Percentiles rank a stretch among this genome's conserved stretches.
Conservation (phyloP, 192 early-diverging fungal genomes). For the Cladochytrium replicatum region DNA sequence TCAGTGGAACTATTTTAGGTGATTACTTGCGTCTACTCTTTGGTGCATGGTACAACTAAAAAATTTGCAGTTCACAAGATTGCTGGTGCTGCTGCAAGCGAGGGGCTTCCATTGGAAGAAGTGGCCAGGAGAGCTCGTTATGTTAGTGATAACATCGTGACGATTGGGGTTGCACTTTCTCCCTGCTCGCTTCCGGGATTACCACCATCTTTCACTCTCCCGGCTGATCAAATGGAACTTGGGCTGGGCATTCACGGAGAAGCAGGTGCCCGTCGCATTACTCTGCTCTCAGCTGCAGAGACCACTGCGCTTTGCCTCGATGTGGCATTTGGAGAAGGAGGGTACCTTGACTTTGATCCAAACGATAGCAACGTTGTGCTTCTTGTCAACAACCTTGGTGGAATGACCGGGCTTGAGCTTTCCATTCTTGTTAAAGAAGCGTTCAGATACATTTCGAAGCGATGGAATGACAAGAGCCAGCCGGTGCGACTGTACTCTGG, state of each 20-base stretch:
- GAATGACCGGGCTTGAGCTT: conserved; percentile 55
- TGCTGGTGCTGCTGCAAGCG: conserved; percentile 59
- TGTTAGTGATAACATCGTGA: conserved; percentile 54
- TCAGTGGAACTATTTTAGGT: conserved; percentile 62
- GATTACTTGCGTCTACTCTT: too few relatives aligned
- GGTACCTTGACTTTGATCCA: conserved; percentile 16
- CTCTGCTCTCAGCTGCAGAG: conserved; percentile 32
- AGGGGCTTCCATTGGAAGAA: conserved; percentile 45
- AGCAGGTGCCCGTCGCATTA: conserved; percentile 54
- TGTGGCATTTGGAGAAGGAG: conserved; percentile 31
- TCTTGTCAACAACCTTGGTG: conserved; percentile 80
- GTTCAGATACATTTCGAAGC: conserved; percentile 27
- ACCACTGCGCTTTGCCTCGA: conserved; percentile 33
- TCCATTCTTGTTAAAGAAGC: conserved; percentile 54
- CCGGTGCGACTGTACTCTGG: conserved; percentile 54
- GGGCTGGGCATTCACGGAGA: conserved; percentile 85
- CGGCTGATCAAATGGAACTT: conserved; percentile 50
- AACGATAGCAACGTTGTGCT: conserved; percentile 39
- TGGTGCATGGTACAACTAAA: too few relatives aligned
- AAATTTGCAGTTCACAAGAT: conserved; percentile 76
- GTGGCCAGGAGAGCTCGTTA: conserved; percentile 47
- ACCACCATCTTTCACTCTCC: conserved; percentile 36
- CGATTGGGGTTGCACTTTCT: conserved; percentile 67
- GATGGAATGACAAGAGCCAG: conserved; percentile 16
- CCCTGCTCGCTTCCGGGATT: conserved; percentile 65